These are phyloP conservation scores for Verticillium longisporum DNA, from an alignment of 2,329 filamentous ascomycete species.

Conservation along the genomic window DNA sequence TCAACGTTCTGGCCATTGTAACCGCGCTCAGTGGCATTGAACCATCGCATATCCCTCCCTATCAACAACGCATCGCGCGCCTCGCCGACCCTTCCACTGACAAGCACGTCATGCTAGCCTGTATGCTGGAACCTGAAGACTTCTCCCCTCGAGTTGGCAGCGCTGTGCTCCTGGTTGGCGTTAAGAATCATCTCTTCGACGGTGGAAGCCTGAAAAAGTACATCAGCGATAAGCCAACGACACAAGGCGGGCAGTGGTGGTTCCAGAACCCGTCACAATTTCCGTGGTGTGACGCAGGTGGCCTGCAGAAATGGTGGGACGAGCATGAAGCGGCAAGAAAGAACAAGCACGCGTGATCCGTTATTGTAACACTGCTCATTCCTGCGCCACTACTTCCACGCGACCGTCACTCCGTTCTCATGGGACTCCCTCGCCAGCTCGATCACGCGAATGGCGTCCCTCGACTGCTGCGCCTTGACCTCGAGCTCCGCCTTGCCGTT, in stretches of 20 bases:
- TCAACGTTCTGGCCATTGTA: slow-evolving; percentile 47
- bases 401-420: slow-evolving; percentile 21
- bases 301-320: slow-evolving; percentile 40
- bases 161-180: slow-evolving; percentile 43
- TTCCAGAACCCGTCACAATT: slow-evolving; percentile 38
- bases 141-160: slow-evolving; percentile 42
- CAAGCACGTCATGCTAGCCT: slow-evolving; percentile 45
- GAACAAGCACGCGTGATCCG: background rate
- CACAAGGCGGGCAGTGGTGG: slow-evolving; percentile 39
- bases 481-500: slow-evolving; percentile 26
- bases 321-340: background rate
- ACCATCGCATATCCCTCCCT: slow-evolving; percentile 40
- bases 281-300: slow-evolving; percentile 41
- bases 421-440: slow-evolving; percentile 33
- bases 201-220: slow-evolving; percentile 38
- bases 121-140: slow-evolving; percentile 44
- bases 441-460: slow-evolving; percentile 31
- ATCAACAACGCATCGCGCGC: slow-evolving; percentile 43
- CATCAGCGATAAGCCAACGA: slow-evolving; percentile 26
- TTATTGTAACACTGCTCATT: background rate
- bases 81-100: slow-evolving; percentile 43
- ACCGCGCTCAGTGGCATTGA: slow-evolving; percentile 39
- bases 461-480: slow-evolving; percentile 29
- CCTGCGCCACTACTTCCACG: slow-evolving; percentile 13
- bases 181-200: slow-evolving; percentile 52